Conservation (phyloP, 176 grass and related monocot species). For the Puccinellia tenuiflora region DNA sequence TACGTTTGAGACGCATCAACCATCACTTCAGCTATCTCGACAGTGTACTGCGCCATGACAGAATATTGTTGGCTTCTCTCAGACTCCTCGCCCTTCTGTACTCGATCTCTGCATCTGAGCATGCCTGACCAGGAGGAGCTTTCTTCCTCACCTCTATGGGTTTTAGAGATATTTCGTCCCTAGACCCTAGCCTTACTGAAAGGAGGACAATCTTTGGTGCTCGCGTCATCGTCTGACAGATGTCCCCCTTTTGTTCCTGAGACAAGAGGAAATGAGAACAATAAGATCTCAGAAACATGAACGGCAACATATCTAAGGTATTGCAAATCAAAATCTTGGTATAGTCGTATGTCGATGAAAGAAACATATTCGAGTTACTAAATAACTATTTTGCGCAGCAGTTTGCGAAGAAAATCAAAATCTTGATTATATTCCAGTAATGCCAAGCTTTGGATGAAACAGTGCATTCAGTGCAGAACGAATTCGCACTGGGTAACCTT, state of each 20-base stretch:
- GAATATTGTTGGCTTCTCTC: conserved; percentile 65
- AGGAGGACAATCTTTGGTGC: conserved; percentile 45
- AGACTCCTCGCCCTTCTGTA: conserved; percentile 94
- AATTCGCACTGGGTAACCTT: too few relatives aligned
- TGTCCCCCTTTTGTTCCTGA: conserved; percentile 37
- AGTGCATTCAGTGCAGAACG: too few relatives aligned
- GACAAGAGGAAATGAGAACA: background rate
- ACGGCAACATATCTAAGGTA: conserved; percentile 1
- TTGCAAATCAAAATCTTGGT: conserved; percentile 13
- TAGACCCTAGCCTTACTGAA: conserved; percentile 38
- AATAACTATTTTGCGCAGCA: background rate
- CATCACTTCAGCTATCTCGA: conserved; percentile 23
- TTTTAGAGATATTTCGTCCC: conserved; percentile 56
- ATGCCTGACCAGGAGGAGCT: conserved; percentile 49
- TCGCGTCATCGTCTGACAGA: conserved; percentile 13
- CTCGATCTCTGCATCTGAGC: conserved; percentile 92
- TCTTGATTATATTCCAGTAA: background rate
- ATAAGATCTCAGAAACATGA: conserved; percentile 7
- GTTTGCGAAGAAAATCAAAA: background rate
- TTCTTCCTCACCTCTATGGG: conserved; percentile 62
- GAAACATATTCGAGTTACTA: background rate
- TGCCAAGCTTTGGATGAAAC: too few relatives aligned
- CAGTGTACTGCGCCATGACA: conserved; percentile 76
- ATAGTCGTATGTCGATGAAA: background rate
- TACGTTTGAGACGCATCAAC: too few relatives aligned